phyloP scores from a whole-genome alignment of 345 rosid species.

The Syzygium aromaticum region DNA sequence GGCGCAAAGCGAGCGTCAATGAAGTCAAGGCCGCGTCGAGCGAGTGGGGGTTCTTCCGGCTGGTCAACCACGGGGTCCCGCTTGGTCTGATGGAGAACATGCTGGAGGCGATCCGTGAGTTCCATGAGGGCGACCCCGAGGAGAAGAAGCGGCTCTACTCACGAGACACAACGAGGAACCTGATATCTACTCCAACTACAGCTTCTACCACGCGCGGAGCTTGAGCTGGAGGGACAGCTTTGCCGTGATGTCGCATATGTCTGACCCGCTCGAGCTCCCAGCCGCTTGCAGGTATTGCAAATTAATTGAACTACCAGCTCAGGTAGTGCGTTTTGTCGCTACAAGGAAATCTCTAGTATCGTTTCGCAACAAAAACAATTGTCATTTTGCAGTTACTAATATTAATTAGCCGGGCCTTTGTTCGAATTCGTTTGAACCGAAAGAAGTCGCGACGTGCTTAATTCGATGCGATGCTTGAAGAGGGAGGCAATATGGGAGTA shows the following conservation, averaged over 20 bases:
- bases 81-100: not conserved
- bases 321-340: not conserved
- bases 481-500: not conserved
- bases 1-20: not conserved
- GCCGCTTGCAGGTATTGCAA: slow-evolving; percentile 7
- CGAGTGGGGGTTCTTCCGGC: slow-evolving; percentile 13
- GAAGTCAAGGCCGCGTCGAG: not conserved
- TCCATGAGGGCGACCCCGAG: slow-evolving; percentile 1
- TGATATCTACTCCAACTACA: slow-evolving; percentile 2
- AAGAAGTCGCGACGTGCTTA: not conserved
- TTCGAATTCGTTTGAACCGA: not conserved
- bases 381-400: too few species aligned
- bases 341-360: not conserved
- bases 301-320: not conserved
- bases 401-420: not conserved
- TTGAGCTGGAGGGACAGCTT: slow-evolving; percentile 26
- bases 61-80: slow-evolving; percentile 10
- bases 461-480: not conserved
- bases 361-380: too few species aligned
- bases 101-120: slow-evolving; percentile 1
- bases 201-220: slow-evolving; percentile 2
- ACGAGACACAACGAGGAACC: not conserved
- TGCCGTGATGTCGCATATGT: not conserved
- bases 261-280: slow-evolving; percentile 9
- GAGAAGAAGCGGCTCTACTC: slow-evolving; percentile 1